Base-by-base conservation (phyloP, 2,329 filamentous ascomycete species). In the Nigrograna mackinnonii region DNA sequence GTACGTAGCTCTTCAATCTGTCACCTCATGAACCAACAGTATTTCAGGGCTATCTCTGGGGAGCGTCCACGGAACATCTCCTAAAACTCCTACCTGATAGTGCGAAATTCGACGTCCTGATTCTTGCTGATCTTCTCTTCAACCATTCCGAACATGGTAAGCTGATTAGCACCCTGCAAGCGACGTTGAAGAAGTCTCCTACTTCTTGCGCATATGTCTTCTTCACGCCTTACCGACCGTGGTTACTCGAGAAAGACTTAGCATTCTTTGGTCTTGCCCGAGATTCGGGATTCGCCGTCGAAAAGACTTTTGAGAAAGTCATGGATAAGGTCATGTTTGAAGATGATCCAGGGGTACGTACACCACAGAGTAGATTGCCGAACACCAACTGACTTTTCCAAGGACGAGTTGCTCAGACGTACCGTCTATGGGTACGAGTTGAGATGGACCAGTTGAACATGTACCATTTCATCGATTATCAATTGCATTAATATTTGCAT, bases 151-250 rank as follows among this genome's bases (percentile, higher is more conserved):
- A 96, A 72, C 92, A 96, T 62, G 75, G 71, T 2, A 90, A 89
- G 58, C 76, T 96, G 46, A 76, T 95, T 51, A 78, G 80, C 51
- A 90, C 86, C 4, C 80, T 96, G 46, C 74, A 79, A 57, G 65
- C 79, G 60, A 88, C 86, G 13, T 69, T 96, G 57, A 80, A 78
- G 54, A 76, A 72, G 47, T 67, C 72, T 3, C 57, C 66, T 3
- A 73, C 73, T 2, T 82, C 85, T 36, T 78, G 78, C 40, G 90
- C 91, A 2, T 80, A 91, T 57, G 91, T 96, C 6, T 95, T 96
- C 68, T 97, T 96, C 73, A 95, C 91, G 0, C 91, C 89, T 16
- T 96, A 97, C 70, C 79, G 94, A 49, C 91, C 92, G 2, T 96
- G 91, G 91, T 75, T 96, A 61, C 77, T 87, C 57, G 80, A 91